These are phyloP conservation scores for Chenopodium suecicum DNA, from an alignment of 148 eudicot genomes.

Conservation along the genomic window DNA sequence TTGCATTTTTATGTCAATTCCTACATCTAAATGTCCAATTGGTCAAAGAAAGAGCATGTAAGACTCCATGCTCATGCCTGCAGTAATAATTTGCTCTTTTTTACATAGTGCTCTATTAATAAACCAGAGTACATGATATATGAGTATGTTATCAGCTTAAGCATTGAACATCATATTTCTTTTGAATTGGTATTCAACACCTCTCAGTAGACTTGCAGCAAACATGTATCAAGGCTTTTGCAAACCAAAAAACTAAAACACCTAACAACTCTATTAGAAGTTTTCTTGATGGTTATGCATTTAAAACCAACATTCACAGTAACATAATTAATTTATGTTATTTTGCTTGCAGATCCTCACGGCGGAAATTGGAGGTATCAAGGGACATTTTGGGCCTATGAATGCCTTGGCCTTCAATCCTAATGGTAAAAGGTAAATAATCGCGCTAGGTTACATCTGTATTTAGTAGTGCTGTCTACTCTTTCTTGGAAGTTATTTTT, in stretches of 20 bases:
- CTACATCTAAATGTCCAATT: no score
- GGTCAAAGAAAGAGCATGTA: no score
- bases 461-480: no score
- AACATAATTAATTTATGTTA: neutral
- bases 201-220: neutral
- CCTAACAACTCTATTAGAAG: no score
- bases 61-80: neutral
- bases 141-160: neutral
- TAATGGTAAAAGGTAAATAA: conserved; percentile 80
- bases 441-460: neutral
- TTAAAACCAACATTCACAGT: no score
- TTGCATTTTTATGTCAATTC: neutral
- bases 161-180: neutral
- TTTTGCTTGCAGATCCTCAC: conserved; percentile 50
- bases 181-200: neutral
- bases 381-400: conserved; percentile 96
- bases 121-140: neutral
- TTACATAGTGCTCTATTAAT: neutral
- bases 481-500: no score
- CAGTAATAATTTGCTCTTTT: neutral
- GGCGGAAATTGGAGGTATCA: conserved; percentile 89
- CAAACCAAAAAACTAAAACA: no score
- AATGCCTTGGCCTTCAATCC: conserved; percentile 97
- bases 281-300: no score
- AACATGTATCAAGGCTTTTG: neutral